Evolutionary conservation across 106 monocot species (phyloP).

Genomic region (Platanthera guangdongensis): DNA sequence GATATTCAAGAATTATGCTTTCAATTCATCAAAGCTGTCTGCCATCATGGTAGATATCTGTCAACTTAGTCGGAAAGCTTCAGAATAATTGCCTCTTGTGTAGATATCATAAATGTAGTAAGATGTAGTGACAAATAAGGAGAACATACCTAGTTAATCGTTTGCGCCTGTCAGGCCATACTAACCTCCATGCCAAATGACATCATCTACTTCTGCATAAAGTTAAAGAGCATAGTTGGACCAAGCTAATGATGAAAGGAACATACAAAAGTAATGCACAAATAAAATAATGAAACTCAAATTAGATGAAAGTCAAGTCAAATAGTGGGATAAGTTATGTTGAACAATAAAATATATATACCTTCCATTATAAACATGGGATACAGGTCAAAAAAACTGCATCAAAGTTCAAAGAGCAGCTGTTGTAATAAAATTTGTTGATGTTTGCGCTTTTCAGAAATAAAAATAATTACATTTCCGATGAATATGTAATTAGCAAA

Average conservation of each 20-base stretch:
- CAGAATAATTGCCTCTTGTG: not conserved
- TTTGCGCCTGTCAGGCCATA: not conserved
- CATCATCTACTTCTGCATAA: not conserved
- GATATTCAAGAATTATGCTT: constrained; percentile 2
- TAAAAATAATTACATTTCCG: not conserved
- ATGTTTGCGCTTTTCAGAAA: not conserved
- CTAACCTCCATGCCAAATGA: not conserved
- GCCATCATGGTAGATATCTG: not conserved
- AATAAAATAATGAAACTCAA: not conserved
- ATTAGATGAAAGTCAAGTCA: not conserved
- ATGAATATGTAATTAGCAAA: too few species aligned
- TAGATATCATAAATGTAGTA: not conserved
- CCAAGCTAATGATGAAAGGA: not conserved
- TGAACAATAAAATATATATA: not conserved
- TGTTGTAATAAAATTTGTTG: not conserved
- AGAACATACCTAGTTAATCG: constrained; percentile 1
- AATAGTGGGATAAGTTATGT: not conserved
- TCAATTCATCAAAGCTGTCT: constrained; percentile 6
- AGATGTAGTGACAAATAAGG: not conserved
- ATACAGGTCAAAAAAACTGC: not conserved
- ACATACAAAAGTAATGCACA: not conserved
- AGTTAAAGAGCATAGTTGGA: not conserved
- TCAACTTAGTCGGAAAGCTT: constrained; percentile 4
- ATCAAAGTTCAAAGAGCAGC: not conserved
- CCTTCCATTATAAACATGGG: not conserved